Conservation (phyloP, 257 asterid species). For the Osmanthus fragrans region DNA sequence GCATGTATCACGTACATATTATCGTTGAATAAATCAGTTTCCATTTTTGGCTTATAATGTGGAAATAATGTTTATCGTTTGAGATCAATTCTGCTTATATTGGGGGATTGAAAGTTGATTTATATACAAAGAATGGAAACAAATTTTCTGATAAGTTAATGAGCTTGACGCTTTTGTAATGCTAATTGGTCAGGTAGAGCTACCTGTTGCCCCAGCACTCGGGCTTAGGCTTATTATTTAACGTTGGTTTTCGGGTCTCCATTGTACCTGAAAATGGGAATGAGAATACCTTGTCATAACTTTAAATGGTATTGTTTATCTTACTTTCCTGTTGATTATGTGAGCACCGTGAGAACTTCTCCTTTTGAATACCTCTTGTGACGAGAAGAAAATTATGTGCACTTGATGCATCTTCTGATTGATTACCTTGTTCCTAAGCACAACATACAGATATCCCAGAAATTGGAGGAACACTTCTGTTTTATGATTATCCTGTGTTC, state of each 20-base stretch:
- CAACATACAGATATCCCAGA: background rate
- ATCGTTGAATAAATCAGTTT: background rate
- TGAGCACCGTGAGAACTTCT: background rate
- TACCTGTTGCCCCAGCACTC: background rate
- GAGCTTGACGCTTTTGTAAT: background rate
- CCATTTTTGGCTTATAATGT: background rate
- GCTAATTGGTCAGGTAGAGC: background rate
- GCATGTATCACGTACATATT: background rate
- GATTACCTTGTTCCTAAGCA: constrained; percentile 3
- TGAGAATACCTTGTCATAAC: background rate
- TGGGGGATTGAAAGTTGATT: background rate
- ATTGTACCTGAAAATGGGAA: background rate
- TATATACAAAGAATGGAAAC: background rate
- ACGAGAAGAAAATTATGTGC: constrained; percentile 5
- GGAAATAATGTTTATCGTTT: background rate
- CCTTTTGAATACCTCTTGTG: background rate
- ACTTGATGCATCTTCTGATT: constrained; percentile 5
- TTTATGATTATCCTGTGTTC: background rate
- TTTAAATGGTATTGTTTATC: background rate
- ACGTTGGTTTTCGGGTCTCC: background rate
- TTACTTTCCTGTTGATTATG: background rate
- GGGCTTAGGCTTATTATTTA: background rate
- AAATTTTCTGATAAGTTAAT: too few relatives aligned
- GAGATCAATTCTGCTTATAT: background rate
- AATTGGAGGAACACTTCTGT: background rate